Conservation (phyloP, 2,329 filamentous ascomycete genomes). For the Alternaria arbusti region DNA sequence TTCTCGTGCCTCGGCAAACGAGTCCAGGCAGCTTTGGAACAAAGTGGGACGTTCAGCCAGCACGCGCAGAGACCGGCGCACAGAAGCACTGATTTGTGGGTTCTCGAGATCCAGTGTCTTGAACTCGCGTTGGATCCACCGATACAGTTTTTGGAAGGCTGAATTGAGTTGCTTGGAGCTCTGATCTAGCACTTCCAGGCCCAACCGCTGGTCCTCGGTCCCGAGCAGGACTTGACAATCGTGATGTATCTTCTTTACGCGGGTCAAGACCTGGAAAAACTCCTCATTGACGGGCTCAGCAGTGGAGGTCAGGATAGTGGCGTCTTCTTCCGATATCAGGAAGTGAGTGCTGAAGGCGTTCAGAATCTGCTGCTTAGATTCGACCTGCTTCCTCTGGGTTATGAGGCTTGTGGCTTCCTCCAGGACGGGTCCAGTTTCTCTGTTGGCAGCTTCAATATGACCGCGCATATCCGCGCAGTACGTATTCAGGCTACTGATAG, state of each 20-base stretch:
- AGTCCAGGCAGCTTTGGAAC: slow-evolving; percentile 92
- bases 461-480: slow-evolving; percentile 81
- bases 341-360: slow-evolving; percentile 82
- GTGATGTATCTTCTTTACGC: slow-evolving; percentile 84
- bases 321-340: slow-evolving; percentile 80
- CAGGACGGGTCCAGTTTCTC: slow-evolving; percentile 75
- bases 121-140: slow-evolving; percentile 94
- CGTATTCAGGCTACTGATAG: slow-evolving; percentile 78
- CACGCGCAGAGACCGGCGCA: slow-evolving; percentile 82
- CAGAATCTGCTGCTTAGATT: slow-evolving; percentile 80
- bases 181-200: slow-evolving; percentile 89
- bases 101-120: slow-evolving; percentile 92
- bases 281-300: slow-evolving; percentile 82
- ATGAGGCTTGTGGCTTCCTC: slow-evolving; percentile 79
- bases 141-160: slow-evolving; percentile 93
- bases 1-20: slow-evolving; percentile 89
- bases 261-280: slow-evolving; percentile 79
- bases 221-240: slow-evolving; percentile 90
- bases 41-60: slow-evolving; percentile 87
- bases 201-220: slow-evolving; percentile 85
- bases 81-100: slow-evolving; percentile 85
- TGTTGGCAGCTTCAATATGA: slow-evolving; percentile 76
- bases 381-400: slow-evolving; percentile 73
- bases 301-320: slow-evolving; percentile 75
- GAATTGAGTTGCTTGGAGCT: slow-evolving; percentile 85